A percentile compares a stretch with the other conserved stretches of the same genome.
Evolutionary conservation across 2,329 filamentous ascomycete species (phyloP).

Genomic region (Arachnopeziza araneosa): DNA sequence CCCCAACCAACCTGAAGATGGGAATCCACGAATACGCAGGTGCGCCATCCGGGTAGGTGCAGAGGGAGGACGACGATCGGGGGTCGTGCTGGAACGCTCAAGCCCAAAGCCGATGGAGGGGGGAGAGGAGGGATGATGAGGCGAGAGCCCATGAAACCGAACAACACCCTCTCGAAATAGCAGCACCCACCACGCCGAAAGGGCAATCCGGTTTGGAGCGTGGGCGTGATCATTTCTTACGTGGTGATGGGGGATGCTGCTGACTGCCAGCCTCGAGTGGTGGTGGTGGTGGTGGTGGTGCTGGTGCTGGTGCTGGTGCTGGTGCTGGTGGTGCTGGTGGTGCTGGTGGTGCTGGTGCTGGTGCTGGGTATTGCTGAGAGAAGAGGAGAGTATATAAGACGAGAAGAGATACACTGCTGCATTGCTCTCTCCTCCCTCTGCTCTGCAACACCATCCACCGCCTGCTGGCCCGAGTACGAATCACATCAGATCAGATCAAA

Average conservation of each 20-base stretch:
- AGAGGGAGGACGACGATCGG: not conserved
- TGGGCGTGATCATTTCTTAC: not conserved
- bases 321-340: no score
- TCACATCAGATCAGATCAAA: not conserved
- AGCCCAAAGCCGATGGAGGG: not conserved
- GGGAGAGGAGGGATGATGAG: not conserved
- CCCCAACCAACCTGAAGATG: no score
- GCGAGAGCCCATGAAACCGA: not conserved
- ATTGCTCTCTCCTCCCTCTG: no score
- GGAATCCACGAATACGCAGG: not conserved
- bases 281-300: no score
- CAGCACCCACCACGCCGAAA: not conserved
- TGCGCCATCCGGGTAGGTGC: not conserved
- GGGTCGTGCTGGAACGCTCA: not conserved
- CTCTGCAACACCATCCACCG: no score
- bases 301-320: no score
- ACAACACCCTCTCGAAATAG: not conserved
- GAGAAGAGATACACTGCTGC: no score
- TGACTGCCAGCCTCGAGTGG: not conserved
- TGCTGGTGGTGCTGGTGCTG: no score
- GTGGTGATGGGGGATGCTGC: not conserved
- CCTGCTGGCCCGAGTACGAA: no score
- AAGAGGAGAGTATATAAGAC: not conserved
- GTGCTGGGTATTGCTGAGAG: no score
- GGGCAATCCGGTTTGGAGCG: not conserved